phyloP scores from a whole-genome alignment of 2,329 filamentous ascomycete species.

The Botrytis pseudocinerea region DNA sequence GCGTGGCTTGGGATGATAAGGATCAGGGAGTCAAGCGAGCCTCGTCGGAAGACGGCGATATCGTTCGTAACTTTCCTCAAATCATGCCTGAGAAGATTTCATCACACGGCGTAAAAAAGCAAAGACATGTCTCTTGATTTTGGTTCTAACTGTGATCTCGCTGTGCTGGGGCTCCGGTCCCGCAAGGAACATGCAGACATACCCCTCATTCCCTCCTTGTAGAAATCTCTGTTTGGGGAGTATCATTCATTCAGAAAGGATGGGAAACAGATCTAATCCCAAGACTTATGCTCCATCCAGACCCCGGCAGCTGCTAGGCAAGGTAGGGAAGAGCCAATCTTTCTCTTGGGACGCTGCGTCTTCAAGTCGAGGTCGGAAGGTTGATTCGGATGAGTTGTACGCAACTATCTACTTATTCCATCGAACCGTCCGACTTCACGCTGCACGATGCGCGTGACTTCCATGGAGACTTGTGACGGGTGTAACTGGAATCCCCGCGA shows the following conservation, averaged over 20 bases:
- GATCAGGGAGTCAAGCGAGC: conserved; percentile 8
- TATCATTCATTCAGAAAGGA: neutral
- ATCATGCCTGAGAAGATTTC: too few relatives aligned
- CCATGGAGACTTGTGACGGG: neutral
- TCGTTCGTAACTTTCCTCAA: neutral
- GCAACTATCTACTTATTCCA: too few relatives aligned
- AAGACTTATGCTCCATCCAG: neutral
- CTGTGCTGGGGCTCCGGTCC: neutral
- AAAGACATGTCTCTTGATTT: neutral
- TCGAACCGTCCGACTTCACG: neutral
- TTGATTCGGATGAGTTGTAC: neutral
- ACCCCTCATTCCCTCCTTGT: conserved; percentile 16
- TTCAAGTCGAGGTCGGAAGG: neutral
- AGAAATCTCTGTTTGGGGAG: neutral
- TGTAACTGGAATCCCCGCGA: neutral
- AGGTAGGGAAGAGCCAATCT: neutral
- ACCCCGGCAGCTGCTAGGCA: neutral
- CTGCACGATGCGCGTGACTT: neutral
- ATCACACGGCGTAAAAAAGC: neutral
- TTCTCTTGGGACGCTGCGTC: neutral
- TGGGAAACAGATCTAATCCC: neutral
- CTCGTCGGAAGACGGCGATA: conserved; percentile 1
- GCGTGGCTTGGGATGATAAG: neutral
- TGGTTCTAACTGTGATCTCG: neutral
- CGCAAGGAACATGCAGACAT: neutral